These are phyloP conservation scores for Cotoneaster glaucophyllus DNA, from an alignment of 306 rosid genomes.

Conservation along the genomic window DNA sequence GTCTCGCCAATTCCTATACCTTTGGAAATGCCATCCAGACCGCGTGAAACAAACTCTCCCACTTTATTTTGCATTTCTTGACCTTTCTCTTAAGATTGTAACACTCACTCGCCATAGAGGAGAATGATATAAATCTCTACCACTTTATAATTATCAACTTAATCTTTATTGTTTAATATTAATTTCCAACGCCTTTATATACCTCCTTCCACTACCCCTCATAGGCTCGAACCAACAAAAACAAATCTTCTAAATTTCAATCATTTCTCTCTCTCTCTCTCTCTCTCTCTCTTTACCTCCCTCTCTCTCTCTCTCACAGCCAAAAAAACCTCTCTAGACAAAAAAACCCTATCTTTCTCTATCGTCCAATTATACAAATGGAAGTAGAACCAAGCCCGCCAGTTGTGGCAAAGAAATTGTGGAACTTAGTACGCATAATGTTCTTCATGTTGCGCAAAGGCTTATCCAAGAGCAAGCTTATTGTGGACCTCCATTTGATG, in stretches of 20 bases:
- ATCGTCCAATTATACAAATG: constrained; percentile 26
- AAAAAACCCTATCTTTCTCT: constrained; percentile 1
- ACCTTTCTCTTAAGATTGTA: background rate
- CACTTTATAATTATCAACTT: background rate
- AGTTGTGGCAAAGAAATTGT: constrained; percentile 48
- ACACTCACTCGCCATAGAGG: background rate
- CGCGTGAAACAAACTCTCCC: background rate
- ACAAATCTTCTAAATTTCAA: background rate
- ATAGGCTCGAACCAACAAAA: constrained; percentile 6
- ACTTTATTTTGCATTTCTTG: background rate
- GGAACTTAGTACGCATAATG: constrained; percentile 51
- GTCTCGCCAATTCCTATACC: background rate
- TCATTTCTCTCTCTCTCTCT: constrained; percentile 6
- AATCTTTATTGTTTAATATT: constrained; percentile 14
- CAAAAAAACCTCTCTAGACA: background rate
- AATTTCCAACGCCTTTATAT: constrained; percentile 30
- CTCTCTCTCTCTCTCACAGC: background rate
- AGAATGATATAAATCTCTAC: background rate
- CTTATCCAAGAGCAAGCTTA: constrained; percentile 54
- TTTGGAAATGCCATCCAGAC: background rate
- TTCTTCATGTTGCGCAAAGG: constrained; percentile 61
- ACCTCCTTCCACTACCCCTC: constrained; percentile 9
- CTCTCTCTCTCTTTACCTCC: constrained; percentile 5
- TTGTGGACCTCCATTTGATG: constrained; percentile 41
- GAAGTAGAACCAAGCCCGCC: constrained; percentile 48